A percentile compares a stretch with the other conserved stretches of the same genome.
Evolutionary conservation across 768 basidiomycete genomes (phyloP).

Genomic region (Lentinula lateritia): DNA sequence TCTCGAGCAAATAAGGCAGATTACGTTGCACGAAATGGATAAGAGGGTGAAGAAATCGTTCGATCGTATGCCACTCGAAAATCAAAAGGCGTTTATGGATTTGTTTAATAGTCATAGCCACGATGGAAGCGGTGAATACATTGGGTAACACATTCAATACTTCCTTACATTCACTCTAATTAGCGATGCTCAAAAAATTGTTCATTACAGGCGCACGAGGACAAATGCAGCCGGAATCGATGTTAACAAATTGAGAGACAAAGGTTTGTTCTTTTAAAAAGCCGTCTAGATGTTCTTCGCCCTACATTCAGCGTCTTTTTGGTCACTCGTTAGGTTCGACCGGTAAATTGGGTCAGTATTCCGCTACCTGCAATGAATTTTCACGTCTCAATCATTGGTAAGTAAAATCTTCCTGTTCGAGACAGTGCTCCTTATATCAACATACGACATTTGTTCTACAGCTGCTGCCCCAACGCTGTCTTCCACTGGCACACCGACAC

Average conservation of each 20-base stretch:
- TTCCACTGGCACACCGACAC: constrained; percentile 22
- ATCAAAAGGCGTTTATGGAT: constrained; percentile 16
- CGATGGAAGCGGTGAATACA: constrained; percentile 26
- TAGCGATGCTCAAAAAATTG: not conserved
- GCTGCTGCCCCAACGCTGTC: constrained; percentile 18
- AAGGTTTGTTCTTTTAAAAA: not conserved
- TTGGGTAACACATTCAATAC: constrained; percentile 14
- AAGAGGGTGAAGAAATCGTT: constrained; percentile 11
- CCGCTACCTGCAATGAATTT: constrained; percentile 12
- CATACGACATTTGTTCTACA: not conserved
- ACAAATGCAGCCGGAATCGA: constrained; percentile 21
- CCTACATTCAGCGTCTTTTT: not conserved
- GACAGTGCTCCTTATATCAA: too few species aligned
- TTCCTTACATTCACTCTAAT: not conserved
- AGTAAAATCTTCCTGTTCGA: not conserved
- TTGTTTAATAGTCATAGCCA: constrained; percentile 21
- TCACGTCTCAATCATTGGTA: constrained; percentile 20
- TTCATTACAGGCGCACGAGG: constrained; percentile 1
- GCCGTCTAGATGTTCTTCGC: not conserved
- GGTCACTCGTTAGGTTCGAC: not conserved
- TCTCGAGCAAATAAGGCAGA: not conserved
- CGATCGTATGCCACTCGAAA: constrained; percentile 16
- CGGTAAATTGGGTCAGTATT: constrained; percentile 6
- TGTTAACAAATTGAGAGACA: not conserved
- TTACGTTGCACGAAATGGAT: constrained; percentile 1